phyloP scores from a whole-genome alignment of 2,329 filamentous ascomycete genomes.

The Cercospora nicotianae region DNA sequence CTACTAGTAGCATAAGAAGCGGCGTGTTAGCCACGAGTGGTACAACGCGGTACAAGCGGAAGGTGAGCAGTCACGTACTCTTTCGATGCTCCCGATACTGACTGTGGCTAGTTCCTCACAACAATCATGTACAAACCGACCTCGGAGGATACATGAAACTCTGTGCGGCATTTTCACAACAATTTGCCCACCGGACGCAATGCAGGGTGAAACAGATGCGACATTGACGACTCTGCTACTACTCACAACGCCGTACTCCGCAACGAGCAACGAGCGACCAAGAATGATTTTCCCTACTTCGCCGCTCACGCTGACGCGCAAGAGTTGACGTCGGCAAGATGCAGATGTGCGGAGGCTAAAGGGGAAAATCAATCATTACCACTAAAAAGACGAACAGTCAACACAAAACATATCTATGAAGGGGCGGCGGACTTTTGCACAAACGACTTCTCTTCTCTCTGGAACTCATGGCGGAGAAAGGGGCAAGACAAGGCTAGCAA shows the following conservation, averaged over 20 bases:
- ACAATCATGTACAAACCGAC: conserved; percentile 97
- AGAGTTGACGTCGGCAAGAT: conserved; percentile 13
- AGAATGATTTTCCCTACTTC: neutral
- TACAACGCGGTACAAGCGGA: conserved; percentile 95
- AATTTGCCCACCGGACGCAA: neutral
- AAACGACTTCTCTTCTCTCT: neutral
- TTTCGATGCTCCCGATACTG: neutral
- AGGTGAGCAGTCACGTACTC: conserved; percentile 55
- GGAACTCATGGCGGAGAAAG: neutral
- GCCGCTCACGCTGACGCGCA: conserved; percentile 1
- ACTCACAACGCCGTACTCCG: too few relatives aligned
- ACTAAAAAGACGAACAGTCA: neutral
- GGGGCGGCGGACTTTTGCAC: neutral
- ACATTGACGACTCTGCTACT: too few relatives aligned
- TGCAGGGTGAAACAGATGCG: too few relatives aligned
- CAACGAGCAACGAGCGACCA: neutral
- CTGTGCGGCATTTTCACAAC: neutral
- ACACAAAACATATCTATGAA: neutral
- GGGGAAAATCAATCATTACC: neutral
- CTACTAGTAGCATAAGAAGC: conserved; percentile 97
- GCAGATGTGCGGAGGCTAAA: neutral
- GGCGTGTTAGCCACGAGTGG: conserved; percentile 92
- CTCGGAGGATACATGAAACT: conserved; percentile 41
- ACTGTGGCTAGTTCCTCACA: conserved; percentile 74
- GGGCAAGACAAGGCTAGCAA: neutral